A percentile compares a stretch with the other conserved stretches of the same genome.
Evolutionary conservation across 1,284 basidiomycete species (phyloP).

Genomic region (Psilocybe mexicana): DNA sequence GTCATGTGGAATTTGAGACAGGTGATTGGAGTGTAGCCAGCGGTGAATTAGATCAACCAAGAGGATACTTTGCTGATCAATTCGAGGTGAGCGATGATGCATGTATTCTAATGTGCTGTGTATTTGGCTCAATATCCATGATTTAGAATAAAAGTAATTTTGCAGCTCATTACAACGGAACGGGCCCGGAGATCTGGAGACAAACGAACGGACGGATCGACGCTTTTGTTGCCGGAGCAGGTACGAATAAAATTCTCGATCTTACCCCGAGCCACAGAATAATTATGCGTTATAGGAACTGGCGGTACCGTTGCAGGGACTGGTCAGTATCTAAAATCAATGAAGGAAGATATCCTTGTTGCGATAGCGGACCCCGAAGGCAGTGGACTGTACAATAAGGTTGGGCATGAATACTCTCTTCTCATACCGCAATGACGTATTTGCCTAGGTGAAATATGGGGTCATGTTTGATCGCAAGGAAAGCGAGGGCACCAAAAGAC

Average conservation of each 20-base stretch:
- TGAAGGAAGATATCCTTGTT: conserved; percentile 65
- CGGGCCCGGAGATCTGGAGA: conserved; percentile 94
- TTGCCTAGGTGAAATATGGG: conserved; percentile 76
- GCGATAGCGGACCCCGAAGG: conserved; percentile 93
- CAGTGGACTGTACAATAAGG: conserved; percentile 94
- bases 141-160: conserved; percentile 85
- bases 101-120: background rate
- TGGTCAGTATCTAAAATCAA: conserved; percentile 77
- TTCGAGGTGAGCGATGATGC: conserved; percentile 65
- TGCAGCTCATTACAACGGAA: conserved; percentile 86
- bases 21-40: conserved; percentile 40
- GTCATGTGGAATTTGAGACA: conserved; percentile 42
- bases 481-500: conserved; percentile 90
- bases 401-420: conserved; percentile 47
- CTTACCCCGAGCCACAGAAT: background rate
- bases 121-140: conserved; percentile 1
- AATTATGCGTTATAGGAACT: conserved; percentile 56
- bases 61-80: conserved; percentile 92
- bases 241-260: conserved; percentile 33
- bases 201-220: conserved; percentile 85
- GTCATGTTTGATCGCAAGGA: conserved; percentile 95
- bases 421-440: background rate
- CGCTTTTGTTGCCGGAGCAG: conserved; percentile 94
- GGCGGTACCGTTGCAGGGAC: conserved; percentile 94
- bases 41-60: conserved; percentile 48